Evolutionary conservation across 2,329 filamentous ascomycete species (phyloP).

Genomic region (Ophiostoma ips): DNA sequence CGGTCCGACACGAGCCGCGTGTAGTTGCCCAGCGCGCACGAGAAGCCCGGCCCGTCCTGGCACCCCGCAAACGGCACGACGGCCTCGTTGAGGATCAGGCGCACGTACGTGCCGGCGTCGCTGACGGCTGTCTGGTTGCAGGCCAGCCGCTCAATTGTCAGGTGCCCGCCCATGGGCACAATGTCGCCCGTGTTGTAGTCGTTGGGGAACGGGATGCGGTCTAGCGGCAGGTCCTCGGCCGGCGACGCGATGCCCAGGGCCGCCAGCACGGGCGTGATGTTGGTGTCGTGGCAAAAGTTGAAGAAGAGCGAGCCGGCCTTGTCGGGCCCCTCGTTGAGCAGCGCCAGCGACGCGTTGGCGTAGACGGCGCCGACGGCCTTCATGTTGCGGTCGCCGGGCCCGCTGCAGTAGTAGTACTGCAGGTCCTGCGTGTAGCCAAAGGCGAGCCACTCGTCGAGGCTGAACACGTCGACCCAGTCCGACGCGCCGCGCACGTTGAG

Average conservation of each 20-base stretch:
- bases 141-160: constrained; percentile 48
- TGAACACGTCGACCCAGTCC: constrained; percentile 50
- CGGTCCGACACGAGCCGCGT: constrained; percentile 24
- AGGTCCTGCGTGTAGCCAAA: constrained; percentile 57
- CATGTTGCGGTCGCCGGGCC: constrained; percentile 29
- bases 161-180: constrained; percentile 50
- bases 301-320: constrained; percentile 5
- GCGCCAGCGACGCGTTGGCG: constrained; percentile 8
- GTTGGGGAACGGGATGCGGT: constrained; percentile 25
- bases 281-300: constrained; percentile 13
- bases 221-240: constrained; percentile 27
- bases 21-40: constrained; percentile 35
- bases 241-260: constrained; percentile 7
- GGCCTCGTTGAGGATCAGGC: constrained; percentile 47
- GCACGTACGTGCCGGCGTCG: constrained; percentile 29
- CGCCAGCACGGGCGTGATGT: constrained; percentile 12
- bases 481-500: constrained; percentile 26
- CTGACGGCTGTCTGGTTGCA: constrained; percentile 23
- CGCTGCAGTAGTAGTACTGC: constrained; percentile 53
- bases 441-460: constrained; percentile 43
- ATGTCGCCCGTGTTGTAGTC: constrained; percentile 22
- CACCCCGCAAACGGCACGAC: constrained; percentile 45
- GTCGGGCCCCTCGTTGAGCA: constrained; percentile 7
- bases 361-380: constrained; percentile 11
- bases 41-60: constrained; percentile 38